Evolutionary conservation across 164 flowering plant genomes (phyloP).

Genomic region (Platanus orientalis): DNA sequence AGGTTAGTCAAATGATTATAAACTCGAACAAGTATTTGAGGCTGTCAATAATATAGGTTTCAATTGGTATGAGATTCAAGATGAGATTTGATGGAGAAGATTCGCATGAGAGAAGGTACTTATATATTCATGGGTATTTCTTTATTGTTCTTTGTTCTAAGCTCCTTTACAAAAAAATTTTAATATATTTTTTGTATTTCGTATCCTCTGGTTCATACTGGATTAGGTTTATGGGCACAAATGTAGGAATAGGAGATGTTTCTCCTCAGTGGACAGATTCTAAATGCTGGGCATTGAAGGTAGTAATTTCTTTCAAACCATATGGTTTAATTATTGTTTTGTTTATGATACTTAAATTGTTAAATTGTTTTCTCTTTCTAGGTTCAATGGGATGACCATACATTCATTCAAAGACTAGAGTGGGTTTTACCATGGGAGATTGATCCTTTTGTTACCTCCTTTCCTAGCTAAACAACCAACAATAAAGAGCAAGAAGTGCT

Average conservation of each 20-base stretch:
- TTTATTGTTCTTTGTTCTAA: no score
- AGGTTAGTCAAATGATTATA: conserved; percentile 78
- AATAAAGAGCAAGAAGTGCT: conserved; percentile 56
- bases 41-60: conserved; percentile 47
- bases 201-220: neutral
- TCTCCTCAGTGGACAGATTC: conserved; percentile 67
- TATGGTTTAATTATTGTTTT: neutral
- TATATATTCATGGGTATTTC: neutral
- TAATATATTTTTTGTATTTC: neutral
- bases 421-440: conserved; percentile 96
- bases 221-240: conserved; percentile 66
- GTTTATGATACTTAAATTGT: neutral
- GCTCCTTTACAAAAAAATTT: no score
- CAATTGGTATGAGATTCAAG: conserved; percentile 69
- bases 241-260: conserved; percentile 57
- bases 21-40: conserved; percentile 68
- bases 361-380: conserved; percentile 15
- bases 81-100: conserved; percentile 90
- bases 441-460: conserved; percentile 56
- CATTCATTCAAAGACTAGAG: conserved; percentile 68
- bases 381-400: conserved; percentile 96
- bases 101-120: conserved; percentile 75
- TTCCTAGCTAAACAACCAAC: conserved; percentile 26
- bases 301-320: conserved; percentile 3
- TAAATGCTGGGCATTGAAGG: conserved; percentile 70